Evolutionary conservation across 768 basidiomycete species (phyloP).

Genomic region (Albatrellus ellisii): DNA sequence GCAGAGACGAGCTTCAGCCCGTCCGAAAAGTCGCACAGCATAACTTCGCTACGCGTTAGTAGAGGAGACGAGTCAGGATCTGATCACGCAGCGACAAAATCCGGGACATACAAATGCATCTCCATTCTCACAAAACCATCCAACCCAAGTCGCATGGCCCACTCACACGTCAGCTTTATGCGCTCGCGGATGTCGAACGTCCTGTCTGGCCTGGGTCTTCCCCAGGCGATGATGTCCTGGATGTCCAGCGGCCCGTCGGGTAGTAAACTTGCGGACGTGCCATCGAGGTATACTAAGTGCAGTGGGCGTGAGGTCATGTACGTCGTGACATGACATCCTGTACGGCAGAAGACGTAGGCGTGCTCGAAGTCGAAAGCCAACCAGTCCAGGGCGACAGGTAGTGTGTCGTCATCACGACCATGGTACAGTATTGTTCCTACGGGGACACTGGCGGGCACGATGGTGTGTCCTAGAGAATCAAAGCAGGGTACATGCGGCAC

Average conservation of each 20-base stretch:
- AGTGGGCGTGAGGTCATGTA: constrained; percentile 7
- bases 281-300: constrained; percentile 9
- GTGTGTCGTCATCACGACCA: not conserved
- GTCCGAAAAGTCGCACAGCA: constrained; percentile 5
- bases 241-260: constrained; percentile 20
- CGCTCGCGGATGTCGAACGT: not conserved
- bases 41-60: not conserved
- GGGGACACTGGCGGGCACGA: constrained; percentile 6
- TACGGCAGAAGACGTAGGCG: constrained; percentile 1
- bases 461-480: constrained; percentile 3
- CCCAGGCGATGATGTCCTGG: constrained; percentile 24
- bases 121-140: not conserved
- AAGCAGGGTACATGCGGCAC: not conserved
- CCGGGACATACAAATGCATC: not conserved
- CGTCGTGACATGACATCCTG: constrained; percentile 2
- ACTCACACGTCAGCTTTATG: not conserved
- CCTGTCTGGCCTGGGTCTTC: not conserved
- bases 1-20: too few species aligned
- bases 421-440: constrained; percentile 10
- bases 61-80: not conserved
- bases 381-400: constrained; percentile 8
- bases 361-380: constrained; percentile 12
- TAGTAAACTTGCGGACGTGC: constrained; percentile 11
- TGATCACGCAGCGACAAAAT: not conserved
- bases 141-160: not conserved